phyloP scores from a whole-genome alignment of 495 filamentous ascomycete genomes.

The Aspergillus olivimuriae region DNA sequence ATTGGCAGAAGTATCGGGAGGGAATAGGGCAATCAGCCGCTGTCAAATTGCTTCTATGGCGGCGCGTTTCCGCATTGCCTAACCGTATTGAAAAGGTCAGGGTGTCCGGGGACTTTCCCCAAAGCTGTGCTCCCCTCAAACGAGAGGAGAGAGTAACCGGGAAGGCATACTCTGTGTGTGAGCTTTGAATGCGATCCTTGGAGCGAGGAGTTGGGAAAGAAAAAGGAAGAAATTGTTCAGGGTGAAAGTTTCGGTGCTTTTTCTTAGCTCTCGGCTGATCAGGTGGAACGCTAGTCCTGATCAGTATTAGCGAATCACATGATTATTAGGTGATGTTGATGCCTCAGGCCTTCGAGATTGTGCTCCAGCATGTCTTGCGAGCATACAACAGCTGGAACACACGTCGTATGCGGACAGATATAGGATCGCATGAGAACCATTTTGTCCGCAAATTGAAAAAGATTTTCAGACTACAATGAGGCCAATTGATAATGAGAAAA shows the following conservation, averaged over 20 bases:
- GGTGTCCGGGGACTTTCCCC: slow-evolving; percentile 99
- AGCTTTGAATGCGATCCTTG: slow-evolving; percentile 99
- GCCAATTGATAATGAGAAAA: no score
- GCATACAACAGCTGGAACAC: no score
- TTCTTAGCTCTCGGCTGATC: slow-evolving; percentile 12
- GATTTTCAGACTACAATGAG: no score
- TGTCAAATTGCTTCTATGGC: slow-evolving; percentile 94
- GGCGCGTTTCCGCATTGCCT: slow-evolving; percentile 90
- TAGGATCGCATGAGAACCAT: no score
- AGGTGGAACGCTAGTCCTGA: slow-evolving; percentile 16
- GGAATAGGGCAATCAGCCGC: slow-evolving; percentile 56
- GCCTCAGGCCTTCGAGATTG: no score
- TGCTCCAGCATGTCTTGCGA: no score
- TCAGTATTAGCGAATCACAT: slow-evolving; percentile 16
- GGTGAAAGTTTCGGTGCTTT: slow-evolving; percentile 21
- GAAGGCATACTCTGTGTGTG: slow-evolving; percentile 67
- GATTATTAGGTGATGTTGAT: neutral
- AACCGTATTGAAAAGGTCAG: slow-evolving; percentile 41
- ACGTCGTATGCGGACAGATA: no score
- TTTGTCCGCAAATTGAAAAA: no score
- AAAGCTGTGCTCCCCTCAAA: slow-evolving; percentile 30
- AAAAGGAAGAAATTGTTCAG: slow-evolving; percentile 19
- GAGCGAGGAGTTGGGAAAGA: slow-evolving; percentile 75
- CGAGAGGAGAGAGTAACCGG: slow-evolving; percentile 20
- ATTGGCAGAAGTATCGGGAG: slow-evolving; percentile 25